Base-by-base conservation (phyloP, 139 green algal genomes). In the Pycnococcus provasolii region DNA sequence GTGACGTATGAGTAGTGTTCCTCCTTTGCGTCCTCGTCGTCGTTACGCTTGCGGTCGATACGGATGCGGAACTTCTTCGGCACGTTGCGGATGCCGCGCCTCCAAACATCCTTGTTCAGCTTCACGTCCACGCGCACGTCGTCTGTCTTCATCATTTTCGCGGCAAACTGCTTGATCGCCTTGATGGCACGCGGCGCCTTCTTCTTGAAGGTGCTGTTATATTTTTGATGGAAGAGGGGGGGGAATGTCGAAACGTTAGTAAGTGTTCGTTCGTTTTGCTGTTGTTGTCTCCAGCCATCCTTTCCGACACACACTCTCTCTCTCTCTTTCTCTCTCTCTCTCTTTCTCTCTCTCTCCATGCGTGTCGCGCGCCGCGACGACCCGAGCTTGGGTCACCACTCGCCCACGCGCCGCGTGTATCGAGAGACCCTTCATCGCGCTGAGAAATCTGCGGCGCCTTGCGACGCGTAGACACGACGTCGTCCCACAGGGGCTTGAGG, bases 21-120 rank as follows among this genome's bases (percentile, higher is more conserved):
- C 88, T 98, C 93, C 84, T 95, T 93, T 61, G 94, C 94, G 62
- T 99, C 94, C 83, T 98, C 93, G 71, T 99, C 91, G 72, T 98
- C 93, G 74, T 97, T 97, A 52, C 89, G 84, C 81, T 86, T 80
- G 62, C 94, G 82, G 44, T 81, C 84, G 73, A 99, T 89, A 66
- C 88, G 80, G 4, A 99, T 82, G 71, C 94, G 88, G 52, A 99
- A 70, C 39, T 83, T 79, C 39, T 78, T 86, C 55, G 94, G 94
- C 61, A 69, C 88, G 72, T 94, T 95, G 64, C 77, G 81, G 72
- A 98, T 87, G 59, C 92, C 92, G 66, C 83, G 85, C 75, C 76
- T 86, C 94, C 94, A 99, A 37, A 99, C 82, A 1, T 83, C 82
- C 86, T 98, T 98, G 89, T 99, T 99, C 4, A 99, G 89, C 82